phyloP scores from a whole-genome alignment of 2,329 filamentous ascomycete species.

The Massarina eburnea region DNA sequence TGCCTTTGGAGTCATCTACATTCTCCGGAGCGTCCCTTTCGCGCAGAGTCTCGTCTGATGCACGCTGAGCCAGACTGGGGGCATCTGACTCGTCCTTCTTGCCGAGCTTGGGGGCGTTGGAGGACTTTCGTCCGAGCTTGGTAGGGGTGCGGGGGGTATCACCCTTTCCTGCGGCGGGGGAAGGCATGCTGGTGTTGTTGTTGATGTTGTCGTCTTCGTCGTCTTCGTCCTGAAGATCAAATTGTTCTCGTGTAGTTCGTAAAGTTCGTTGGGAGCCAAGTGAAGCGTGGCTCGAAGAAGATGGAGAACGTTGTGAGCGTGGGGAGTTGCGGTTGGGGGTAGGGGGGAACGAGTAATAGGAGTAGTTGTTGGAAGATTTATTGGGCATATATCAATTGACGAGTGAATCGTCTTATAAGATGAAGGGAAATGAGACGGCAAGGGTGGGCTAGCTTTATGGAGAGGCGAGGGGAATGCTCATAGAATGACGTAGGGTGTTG shows the following conservation, averaged over 20 bases:
- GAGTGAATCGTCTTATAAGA: slow-evolving; percentile 38
- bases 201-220: too few species aligned
- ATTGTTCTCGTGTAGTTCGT: slow-evolving; percentile 34
- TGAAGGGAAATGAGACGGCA: slow-evolving; percentile 11
- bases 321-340: slow-evolving; percentile 49
- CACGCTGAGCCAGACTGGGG: slow-evolving; percentile 33
- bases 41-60: slow-evolving; percentile 32
- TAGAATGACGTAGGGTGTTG: slow-evolving; percentile 38
- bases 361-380: slow-evolving; percentile 51
- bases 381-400: slow-evolving; percentile 52
- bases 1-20: slow-evolving; percentile 27
- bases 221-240: slow-evolving; percentile 28
- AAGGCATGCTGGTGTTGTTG: too few species aligned
- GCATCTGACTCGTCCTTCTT: slow-evolving; percentile 43
- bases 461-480: slow-evolving; percentile 19
- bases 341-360: slow-evolving; percentile 55
- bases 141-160: slow-evolving; percentile 53
- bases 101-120: slow-evolving; percentile 44
- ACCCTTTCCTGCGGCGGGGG: slow-evolving; percentile 54
- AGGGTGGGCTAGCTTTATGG: slow-evolving; percentile 32
- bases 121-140: slow-evolving; percentile 51
- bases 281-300: slow-evolving; percentile 42
- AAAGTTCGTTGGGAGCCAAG: slow-evolving; percentile 33
- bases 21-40: slow-evolving; percentile 36
- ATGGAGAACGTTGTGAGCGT: slow-evolving; percentile 41